Evolutionary conservation across 2,329 filamentous ascomycete species (phyloP), one percentile per base, ranked within the genome.

Genomic region (Tolypocladium guangdongense): DNA sequence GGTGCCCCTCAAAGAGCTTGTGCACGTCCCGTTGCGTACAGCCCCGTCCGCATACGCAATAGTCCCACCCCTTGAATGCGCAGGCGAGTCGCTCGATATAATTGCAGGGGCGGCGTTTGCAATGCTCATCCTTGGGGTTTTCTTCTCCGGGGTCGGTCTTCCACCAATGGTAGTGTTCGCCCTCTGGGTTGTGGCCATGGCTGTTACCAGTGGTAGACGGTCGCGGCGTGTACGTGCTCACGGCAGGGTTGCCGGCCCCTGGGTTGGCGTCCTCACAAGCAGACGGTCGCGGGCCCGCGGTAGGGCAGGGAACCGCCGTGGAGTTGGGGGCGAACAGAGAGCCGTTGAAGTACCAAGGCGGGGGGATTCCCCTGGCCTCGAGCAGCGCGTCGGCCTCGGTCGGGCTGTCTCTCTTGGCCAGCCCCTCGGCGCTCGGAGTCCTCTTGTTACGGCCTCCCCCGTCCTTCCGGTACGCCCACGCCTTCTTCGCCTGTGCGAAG

Each of bases 101-200:
- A 0, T 6, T 5, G 4, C 24, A 30, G 4, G 18, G n/a, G 24
- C 24, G 24, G 22, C 8, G 4, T 7, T 11, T 10, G 24, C 43
- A 46, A 7, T 46, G n/a, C 24, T 24, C n/a, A 1, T 41, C n/a
- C 38, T 12, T 11, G 32, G 14, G 32, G 32, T 33, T 33, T 11
- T 12, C 32, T 18, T 10, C 3, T 4, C 10, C 38, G 4, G 22
- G 7, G 4, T 22, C n/a, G 27, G 27, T 27, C 27, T 27, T 27
- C 6, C 6, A 6, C 3, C 6, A 3, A 6, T 6, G 6, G 27
- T 6, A 3, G 6, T n/a, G n/a, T n/a, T 6, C 27, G 6, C 6
- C 27, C 27, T 27, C 27, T 3, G 27, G 27, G 27, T 27, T 27
- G 27, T 27, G 6, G 27, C 27, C 27, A 6, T 27, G 27, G 27